Evolutionary conservation across 805 yeast species (phyloP).

Genomic region (Lipomyces starkeyi): DNA sequence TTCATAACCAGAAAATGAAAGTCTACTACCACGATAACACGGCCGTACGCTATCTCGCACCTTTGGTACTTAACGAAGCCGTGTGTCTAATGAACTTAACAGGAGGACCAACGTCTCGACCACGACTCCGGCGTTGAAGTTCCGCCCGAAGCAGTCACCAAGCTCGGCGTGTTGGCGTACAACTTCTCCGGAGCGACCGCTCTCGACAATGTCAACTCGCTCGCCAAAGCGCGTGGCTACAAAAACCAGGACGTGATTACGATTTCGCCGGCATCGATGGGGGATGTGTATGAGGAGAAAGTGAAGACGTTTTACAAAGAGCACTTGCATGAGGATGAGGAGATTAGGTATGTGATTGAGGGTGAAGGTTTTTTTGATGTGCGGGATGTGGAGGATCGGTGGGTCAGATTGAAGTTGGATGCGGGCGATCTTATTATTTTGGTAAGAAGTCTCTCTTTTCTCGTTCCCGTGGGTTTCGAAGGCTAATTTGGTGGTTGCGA

Average conservation of each 20-base stretch:
- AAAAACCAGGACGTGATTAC: conserved; percentile 77
- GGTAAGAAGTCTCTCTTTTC: conserved; percentile 11
- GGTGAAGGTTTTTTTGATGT: conserved; percentile 95
- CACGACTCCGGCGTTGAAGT: conserved; percentile 28
- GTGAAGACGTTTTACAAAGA: conserved; percentile 52
- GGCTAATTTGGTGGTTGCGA: conserved; percentile 56
- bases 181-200: conserved; percentile 48
- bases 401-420: conserved; percentile 76
- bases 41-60: conserved; percentile 13
- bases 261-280: conserved; percentile 64
- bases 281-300: conserved; percentile 67
- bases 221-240: conserved; percentile 76
- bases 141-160: conserved; percentile 12
- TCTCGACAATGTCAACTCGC: conserved; percentile 59
- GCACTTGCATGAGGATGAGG: conserved; percentile 96
- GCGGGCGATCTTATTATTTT: conserved; percentile 64
- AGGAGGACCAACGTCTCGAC: conserved; percentile 34
- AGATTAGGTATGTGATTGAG: conserved; percentile 84
- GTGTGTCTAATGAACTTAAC: neutral
- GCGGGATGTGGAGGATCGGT: conserved; percentile 63
- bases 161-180: conserved; percentile 32
- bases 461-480: too few species aligned
- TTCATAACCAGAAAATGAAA: conserved; percentile 27
- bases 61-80: neutral
- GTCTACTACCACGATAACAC: conserved; percentile 40